phyloP scores from a whole-genome alignment of 257 asterid genomes.

The Agastache rugosa region DNA sequence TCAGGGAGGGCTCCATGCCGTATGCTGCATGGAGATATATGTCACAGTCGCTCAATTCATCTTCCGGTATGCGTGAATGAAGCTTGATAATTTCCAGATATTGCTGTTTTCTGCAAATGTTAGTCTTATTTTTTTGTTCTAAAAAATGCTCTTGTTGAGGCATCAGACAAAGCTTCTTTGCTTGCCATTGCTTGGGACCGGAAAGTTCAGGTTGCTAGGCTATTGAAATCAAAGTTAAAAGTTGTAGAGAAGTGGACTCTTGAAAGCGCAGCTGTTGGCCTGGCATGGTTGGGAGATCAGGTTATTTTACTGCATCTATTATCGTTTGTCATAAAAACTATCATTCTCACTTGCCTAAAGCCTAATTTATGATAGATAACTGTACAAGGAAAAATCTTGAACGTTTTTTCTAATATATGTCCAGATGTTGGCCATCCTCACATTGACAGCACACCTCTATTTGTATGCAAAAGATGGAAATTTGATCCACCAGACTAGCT shows the following conservation, averaged over 20 bases:
- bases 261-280: constrained; percentile 78
- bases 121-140: constrained; percentile 38
- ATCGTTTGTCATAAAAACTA: constrained; percentile 22
- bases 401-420: constrained; percentile 24
- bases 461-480: constrained; percentile 83
- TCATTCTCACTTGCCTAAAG: constrained; percentile 12
- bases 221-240: constrained; percentile 78
- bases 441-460: constrained; percentile 63
- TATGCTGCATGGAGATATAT: constrained; percentile 90
- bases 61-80: constrained; percentile 52
- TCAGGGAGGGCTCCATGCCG: constrained; percentile 89
- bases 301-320: constrained; percentile 44
- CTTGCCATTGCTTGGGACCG: constrained; percentile 98
- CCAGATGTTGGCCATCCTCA: constrained; percentile 92
- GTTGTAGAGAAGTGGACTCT: constrained; percentile 69
- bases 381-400: constrained; percentile 32
- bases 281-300: constrained; percentile 96
- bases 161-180: constrained; percentile 67
- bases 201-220: constrained; percentile 79
- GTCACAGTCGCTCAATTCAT: constrained; percentile 53
- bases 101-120: constrained; percentile 22
- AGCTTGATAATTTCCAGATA: constrained; percentile 22
- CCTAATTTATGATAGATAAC: constrained; percentile 16
- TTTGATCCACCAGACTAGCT: constrained; percentile 84
- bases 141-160: constrained; percentile 60